A percentile compares a stretch with the other conserved stretches of the same genome.
Conservation (phyloP, 2,329 filamentous ascomycete species). For the Dactylellina cionopaga region DNA sequence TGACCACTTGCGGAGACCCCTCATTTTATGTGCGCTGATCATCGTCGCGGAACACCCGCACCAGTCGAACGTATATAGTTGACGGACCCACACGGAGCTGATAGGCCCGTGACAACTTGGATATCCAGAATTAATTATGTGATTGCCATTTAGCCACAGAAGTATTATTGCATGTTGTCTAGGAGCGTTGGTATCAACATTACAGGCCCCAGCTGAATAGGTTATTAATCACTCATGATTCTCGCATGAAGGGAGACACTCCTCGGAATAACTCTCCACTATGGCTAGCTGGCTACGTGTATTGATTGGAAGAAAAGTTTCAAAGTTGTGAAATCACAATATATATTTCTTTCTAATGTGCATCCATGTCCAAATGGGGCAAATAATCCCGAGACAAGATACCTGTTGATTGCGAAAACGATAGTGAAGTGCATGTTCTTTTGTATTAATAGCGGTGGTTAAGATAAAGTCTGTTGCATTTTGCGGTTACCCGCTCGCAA, state of each 20-base stretch:
- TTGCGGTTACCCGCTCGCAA: conserved; percentile 11
- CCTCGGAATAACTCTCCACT: neutral
- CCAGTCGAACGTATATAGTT: too few species aligned
- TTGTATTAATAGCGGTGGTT: neutral
- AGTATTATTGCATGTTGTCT: neutral
- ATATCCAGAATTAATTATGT: neutral
- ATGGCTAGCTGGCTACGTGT: neutral
- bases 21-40: conserved; percentile 31
- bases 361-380: conserved; percentile 1
- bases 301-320: neutral
- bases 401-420: conserved; percentile 26
- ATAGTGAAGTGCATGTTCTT: neutral
- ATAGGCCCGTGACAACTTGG: too few species aligned
- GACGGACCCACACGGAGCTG: too few species aligned
- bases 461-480: conserved; percentile 28
- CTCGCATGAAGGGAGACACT: neutral
- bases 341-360: neutral
- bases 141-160: neutral
- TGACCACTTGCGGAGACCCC: conserved; percentile 14
- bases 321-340: neutral
- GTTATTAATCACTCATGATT: neutral
- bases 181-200: conserved; percentile 11
- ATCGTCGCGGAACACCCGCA: neutral
- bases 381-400: conserved; percentile 30
- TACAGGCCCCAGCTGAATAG: neutral